Conservation (phyloP, 108 stramenopile genomes). For the Nannochloropsis granulata region DNA sequence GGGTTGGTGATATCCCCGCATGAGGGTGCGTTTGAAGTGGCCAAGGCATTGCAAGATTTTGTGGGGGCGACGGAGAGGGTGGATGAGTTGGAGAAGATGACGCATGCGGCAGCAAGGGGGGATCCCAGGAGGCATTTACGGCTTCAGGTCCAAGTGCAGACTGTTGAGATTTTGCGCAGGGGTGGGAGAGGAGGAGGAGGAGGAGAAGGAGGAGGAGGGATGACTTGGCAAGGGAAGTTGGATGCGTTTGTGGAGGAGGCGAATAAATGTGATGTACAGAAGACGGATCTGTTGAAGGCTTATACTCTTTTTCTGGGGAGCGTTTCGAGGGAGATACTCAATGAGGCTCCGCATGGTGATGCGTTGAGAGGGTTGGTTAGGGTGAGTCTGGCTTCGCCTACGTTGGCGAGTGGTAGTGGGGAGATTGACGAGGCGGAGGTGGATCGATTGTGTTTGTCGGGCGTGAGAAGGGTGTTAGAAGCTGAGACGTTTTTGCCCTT, state of each 20-base stretch:
- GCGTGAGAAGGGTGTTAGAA: neutral
- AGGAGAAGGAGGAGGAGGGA: neutral
- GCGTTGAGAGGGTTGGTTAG: neutral
- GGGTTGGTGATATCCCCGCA: neutral
- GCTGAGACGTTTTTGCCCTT: neutral
- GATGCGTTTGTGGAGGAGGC: neutral
- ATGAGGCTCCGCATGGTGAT: neutral
- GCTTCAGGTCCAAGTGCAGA: neutral
- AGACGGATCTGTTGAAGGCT: neutral
- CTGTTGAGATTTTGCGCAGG: neutral
- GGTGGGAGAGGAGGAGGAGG: neutral
- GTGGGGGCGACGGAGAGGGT: neutral
- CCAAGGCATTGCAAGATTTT: neutral
- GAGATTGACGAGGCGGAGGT: neutral
- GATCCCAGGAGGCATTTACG: neutral
- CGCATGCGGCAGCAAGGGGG: neutral
- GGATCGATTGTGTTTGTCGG: neutral
- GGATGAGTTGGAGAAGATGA: neutral
- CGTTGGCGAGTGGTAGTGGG: neutral
- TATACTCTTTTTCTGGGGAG: neutral
- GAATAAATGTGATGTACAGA: neutral
- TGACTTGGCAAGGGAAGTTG: neutral
- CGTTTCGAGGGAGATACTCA: neutral
- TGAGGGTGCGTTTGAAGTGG: neutral
- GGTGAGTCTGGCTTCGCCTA: neutral